Conservation (phyloP, 2,329 filamentous ascomycete genomes). For the Ilyonectria sp. region DNA sequence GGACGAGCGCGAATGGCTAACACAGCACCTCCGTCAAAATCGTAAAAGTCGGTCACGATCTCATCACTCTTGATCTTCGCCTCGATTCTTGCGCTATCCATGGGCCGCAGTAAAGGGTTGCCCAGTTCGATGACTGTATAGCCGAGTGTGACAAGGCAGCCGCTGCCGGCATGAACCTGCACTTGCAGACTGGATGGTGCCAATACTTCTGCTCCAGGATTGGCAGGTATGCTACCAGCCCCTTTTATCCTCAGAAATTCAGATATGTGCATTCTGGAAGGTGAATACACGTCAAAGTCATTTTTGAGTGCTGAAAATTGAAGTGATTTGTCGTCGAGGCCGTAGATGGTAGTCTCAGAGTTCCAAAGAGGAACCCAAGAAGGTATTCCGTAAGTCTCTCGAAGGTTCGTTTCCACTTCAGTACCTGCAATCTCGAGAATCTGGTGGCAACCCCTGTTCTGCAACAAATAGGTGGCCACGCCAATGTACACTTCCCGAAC, state of each 20-base stretch:
- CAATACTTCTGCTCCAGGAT: neutral
- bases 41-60: neutral
- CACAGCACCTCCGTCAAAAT: neutral
- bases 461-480: slow-evolving; percentile 29
- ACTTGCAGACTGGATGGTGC: neutral
- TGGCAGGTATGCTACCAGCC: neutral
- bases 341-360: neutral
- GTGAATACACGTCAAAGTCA: neutral
- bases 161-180: neutral
- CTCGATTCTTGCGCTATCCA: neutral
- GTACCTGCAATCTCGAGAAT: slow-evolving; percentile 22
- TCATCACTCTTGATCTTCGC: neutral
- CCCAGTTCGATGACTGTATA: neutral
- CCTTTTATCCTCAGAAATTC: neutral
- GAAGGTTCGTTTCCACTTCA: slow-evolving; percentile 7
- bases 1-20: neutral
- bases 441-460: neutral
- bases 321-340: neutral
- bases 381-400: slow-evolving; percentile 30
- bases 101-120: no score
- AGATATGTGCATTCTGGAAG: neutral
- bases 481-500: slow-evolving; percentile 37
- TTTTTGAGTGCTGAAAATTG: neutral
- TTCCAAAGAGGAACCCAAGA: slow-evolving; percentile 36
- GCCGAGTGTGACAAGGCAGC: neutral